phyloP scores from a whole-genome alignment of 2,329 filamentous ascomycete species.

The Neofusicoccum sp. region DNA sequence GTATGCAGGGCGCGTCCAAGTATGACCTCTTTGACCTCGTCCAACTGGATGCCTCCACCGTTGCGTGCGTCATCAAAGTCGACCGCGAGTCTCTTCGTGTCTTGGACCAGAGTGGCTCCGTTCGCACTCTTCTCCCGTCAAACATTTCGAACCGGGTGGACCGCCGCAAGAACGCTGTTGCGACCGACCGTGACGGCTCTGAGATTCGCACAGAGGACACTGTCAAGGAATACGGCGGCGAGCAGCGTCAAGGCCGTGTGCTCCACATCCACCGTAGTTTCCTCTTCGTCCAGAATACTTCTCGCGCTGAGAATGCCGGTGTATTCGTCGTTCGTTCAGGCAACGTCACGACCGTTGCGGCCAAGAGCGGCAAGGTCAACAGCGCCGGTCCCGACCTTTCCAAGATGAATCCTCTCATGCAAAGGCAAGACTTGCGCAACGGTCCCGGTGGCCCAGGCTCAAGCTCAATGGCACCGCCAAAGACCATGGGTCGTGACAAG shows the following conservation, averaged over 20 bases:
- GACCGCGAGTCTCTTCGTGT: slow-evolving; percentile 89
- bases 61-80: slow-evolving; percentile 90
- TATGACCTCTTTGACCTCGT: slow-evolving; percentile 92
- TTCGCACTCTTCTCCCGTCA: slow-evolving; percentile 79
- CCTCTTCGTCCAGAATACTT: slow-evolving; percentile 83
- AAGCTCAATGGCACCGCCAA: slow-evolving; percentile 66
- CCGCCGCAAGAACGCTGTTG: slow-evolving; percentile 77
- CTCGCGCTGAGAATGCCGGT: slow-evolving; percentile 80
- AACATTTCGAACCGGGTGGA: slow-evolving; percentile 89
- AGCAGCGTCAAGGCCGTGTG: slow-evolving; percentile 82
- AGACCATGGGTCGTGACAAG: slow-evolving; percentile 72
- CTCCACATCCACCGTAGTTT: slow-evolving; percentile 92
- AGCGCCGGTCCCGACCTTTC: slow-evolving; percentile 74
- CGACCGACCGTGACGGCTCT: slow-evolving; percentile 87
- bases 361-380: slow-evolving; percentile 81
- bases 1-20: slow-evolving; percentile 78
- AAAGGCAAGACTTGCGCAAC: slow-evolving; percentile 56
- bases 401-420: slow-evolving; percentile 88
- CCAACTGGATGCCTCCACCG: slow-evolving; percentile 86
- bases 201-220: slow-evolving; percentile 91
- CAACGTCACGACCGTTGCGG: slow-evolving; percentile 87
- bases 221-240: slow-evolving; percentile 84
- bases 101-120: slow-evolving; percentile 84
- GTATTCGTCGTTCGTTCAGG: slow-evolving; percentile 84
- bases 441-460: slow-evolving; percentile 41